Evolutionary conservation across 495 filamentous ascomycete genomes (phyloP).

Genomic region (Talaromyces thailandensis): DNA sequence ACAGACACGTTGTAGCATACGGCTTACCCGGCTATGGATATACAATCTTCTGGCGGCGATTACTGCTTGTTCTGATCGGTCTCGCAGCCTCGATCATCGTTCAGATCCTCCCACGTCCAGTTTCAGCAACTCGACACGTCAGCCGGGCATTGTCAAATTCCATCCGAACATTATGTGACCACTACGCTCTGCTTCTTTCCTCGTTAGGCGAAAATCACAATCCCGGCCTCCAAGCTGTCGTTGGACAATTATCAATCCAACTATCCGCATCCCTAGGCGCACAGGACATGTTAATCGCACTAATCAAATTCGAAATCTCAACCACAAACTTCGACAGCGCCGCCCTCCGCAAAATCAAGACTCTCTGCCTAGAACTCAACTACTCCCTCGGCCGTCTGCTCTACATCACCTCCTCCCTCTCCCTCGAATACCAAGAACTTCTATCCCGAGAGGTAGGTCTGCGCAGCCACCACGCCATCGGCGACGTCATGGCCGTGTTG

Average conservation of each 20-base stretch:
- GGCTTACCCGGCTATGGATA: conserved; percentile 36
- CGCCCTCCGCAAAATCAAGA: conserved; percentile 22
- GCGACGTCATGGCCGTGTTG: conserved; percentile 34
- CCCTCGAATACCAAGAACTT: conserved; percentile 18
- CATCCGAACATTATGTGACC: conserved; percentile 29
- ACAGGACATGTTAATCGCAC: conserved; percentile 23
- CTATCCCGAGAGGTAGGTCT: conserved; percentile 23
- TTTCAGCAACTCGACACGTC: conserved; percentile 32
- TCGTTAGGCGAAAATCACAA: conserved; percentile 21
- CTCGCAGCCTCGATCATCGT: conserved; percentile 27
- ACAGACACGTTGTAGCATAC: conserved; percentile 26
- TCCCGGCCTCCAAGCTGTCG: conserved; percentile 9
- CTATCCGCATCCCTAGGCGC: conserved; percentile 20
- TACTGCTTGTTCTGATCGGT: conserved; percentile 33
- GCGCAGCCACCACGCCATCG: conserved; percentile 28
- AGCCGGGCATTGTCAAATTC: conserved; percentile 29
- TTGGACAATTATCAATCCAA: conserved; percentile 26
- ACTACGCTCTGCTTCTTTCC: conserved; percentile 36
- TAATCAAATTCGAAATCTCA: conserved; percentile 32
- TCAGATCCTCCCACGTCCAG: conserved; percentile 33
- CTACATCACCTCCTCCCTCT: conserved; percentile 23
- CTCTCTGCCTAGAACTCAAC: conserved; percentile 28
- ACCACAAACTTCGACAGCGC: conserved; percentile 31
- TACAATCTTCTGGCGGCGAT: conserved; percentile 35
- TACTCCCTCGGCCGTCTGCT: conserved; percentile 26